Conservation (phyloP, 768 basidiomycete species). For the Tricholoma hemisulphureum region DNA sequence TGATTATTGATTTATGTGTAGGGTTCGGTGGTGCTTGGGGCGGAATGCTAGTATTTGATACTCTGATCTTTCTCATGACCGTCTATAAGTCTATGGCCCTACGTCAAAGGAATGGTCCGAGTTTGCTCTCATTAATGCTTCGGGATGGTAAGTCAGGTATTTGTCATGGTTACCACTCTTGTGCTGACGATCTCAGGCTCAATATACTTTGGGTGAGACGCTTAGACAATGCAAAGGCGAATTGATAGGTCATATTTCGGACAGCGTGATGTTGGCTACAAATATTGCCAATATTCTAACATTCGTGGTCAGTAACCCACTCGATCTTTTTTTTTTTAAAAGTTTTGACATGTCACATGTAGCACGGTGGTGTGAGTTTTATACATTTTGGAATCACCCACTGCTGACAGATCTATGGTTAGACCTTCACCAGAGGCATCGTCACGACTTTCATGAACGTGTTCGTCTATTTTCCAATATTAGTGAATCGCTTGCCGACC, state of each 20-base stretch:
- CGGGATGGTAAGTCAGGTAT: conserved; percentile 1
- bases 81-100: neutral
- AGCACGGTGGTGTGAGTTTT: conserved; percentile 1
- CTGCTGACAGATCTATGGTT: neutral
- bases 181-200: neutral
- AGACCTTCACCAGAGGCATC: conserved; percentile 1
- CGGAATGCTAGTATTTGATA: conserved; percentile 3
- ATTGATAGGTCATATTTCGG: neutral
- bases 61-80: neutral
- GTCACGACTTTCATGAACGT: conserved; percentile 3
- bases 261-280: neutral
- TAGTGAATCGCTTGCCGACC: neutral
- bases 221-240: neutral
- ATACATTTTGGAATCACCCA: neutral
- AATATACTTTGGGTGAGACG: conserved; percentile 3
- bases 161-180: too few relatives aligned
- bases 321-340: too few relatives aligned
- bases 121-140: neutral
- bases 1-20: neutral
- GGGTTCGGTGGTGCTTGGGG: conserved; percentile 4
- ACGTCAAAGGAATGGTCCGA: neutral
- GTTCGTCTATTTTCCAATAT: neutral
- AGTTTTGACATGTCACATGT: neutral
- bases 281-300: conserved; percentile 2
- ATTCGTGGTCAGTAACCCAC: neutral